Base-by-base conservation (phyloP, 2,329 filamentous ascomycete species). In the Fusarium beomiforme region DNA sequence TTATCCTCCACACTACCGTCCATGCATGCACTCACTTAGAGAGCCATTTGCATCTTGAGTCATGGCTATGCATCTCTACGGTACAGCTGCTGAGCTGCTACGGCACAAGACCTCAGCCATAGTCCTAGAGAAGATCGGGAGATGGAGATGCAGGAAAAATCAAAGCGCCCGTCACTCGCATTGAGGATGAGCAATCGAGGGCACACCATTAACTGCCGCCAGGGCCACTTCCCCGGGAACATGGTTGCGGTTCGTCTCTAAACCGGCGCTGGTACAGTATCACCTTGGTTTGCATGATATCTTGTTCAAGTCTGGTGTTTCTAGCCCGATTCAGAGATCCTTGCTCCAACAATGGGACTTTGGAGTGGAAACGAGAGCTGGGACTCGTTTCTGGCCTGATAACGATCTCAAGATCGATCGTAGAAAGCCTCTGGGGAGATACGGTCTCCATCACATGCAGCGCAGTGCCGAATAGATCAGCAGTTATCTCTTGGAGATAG, bases 141-240 rank as follows among this genome's bases (percentile, higher is more conserved):
- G 64, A 72, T 66, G 44, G 8, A n/a, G n/a, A 29, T 29, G 11
- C 50, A 51, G 43, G 59, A 31, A 29, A 23, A 57, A 44, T 60
- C 37, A 49, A 51, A 59, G 34, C 21, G 26, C 21, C 12, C 47
- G 17, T 51, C 59, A 60, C 33, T 42, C 60, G 29, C 54, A 46
- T 43, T 39, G 26, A 62, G 11, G 21, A 58, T 31, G 42, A 57
- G 23, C 49, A 56, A 37, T 51, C 29, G 46, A 37, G 58, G 55
- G 56, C 71, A 73, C 74, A 76, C 74, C 72, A 75, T 66, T 56
- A 64, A 50, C 37, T 73, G 31, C 59, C 69, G 58, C 69, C 67
- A 68, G 70, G 70, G 47, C 67, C 71, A 72, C 73, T 69, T 75
- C 71, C 64, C 69, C 71, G 62, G 62, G 57, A 64, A 63, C 69